Conservation (phyloP, 768 basidiomycete genomes). For the Termitomyces sp. region DNA sequence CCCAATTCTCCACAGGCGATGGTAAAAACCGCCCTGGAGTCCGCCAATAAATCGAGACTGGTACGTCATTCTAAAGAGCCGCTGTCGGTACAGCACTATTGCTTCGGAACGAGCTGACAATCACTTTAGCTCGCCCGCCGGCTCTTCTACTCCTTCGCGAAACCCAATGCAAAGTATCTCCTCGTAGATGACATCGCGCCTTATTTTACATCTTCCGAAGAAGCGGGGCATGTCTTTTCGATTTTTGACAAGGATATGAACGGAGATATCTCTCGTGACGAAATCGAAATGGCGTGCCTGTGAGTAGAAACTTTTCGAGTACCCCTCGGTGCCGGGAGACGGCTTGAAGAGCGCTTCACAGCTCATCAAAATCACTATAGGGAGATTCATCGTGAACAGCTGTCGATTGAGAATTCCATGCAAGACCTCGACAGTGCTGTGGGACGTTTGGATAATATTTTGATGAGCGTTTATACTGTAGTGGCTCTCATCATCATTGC, state of each 20-base stretch:
- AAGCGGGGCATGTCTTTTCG: conserved; percentile 61
- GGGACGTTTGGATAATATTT: conserved; percentile 77
- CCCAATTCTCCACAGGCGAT: conserved; percentile 82
- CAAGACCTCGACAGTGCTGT: conserved; percentile 87
- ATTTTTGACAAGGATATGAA: conserved; percentile 71
- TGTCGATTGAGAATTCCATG: conserved; percentile 84
- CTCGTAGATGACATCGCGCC: conserved; percentile 62
- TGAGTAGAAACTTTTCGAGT: conserved; percentile 23
- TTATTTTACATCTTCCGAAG: conserved; percentile 64
- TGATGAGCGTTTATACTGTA: conserved; percentile 75
- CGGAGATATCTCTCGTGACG: conserved; percentile 66
- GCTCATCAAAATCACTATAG: conserved; percentile 27
- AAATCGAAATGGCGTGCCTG: conserved; percentile 73
- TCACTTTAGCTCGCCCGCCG: conserved; percentile 66
- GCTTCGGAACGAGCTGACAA: conserved; percentile 5
- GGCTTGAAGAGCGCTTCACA: neutral
- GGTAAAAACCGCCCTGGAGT: conserved; percentile 74
- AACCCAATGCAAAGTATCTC: conserved; percentile 52
- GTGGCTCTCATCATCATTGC: conserved; percentile 75
- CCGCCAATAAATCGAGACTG: conserved; percentile 73
- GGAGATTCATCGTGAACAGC: conserved; percentile 80
- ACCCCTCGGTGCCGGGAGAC: conserved; percentile 3
- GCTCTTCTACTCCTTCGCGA: conserved; percentile 80
- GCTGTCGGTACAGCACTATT: neutral
- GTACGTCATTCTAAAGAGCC: conserved; percentile 24